phyloP scores from a whole-genome alignment of 2,329 filamentous ascomycete species.

The Pestalotiopsis sp. region DNA sequence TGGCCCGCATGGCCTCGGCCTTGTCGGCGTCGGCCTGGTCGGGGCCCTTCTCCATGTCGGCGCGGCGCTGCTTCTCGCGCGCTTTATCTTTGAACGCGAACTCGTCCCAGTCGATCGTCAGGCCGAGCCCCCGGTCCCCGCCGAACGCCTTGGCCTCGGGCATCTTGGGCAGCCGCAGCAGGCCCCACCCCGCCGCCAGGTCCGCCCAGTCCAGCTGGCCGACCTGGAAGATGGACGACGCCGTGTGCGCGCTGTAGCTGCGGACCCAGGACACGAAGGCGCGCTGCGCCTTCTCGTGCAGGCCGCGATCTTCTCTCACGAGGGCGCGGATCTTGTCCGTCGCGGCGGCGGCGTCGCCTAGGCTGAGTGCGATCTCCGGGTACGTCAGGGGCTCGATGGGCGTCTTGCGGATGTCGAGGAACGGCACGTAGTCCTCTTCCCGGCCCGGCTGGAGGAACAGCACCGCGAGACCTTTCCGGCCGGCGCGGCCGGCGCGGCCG shows the following conservation, averaged over 20 bases:
- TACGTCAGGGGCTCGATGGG: constrained; percentile 69
- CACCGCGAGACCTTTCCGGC: constrained; percentile 81
- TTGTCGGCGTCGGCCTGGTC: constrained; percentile 30
- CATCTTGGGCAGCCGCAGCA: constrained; percentile 90
- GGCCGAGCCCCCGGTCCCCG: constrained; percentile 65
- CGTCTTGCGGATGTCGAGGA: constrained; percentile 85
- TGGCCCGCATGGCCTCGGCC: constrained; percentile 44
- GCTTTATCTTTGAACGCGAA: constrained; percentile 75
- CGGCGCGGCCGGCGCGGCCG: constrained; percentile 87
- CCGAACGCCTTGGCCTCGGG: constrained; percentile 80
- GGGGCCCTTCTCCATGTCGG: constrained; percentile 51
- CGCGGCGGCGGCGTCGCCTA: constrained; percentile 60
- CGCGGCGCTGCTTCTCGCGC: constrained; percentile 67
- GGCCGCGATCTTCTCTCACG: constrained; percentile 52
- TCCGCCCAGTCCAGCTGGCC: constrained; percentile 84
- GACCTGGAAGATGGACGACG: constrained; percentile 86
- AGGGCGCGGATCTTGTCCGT: constrained; percentile 65
- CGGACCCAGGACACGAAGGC: constrained; percentile 94
- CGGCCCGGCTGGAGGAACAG: constrained; percentile 82
- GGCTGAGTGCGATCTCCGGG: constrained; percentile 59
- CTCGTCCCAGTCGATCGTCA: constrained; percentile 67
- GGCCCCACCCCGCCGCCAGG: constrained; percentile 80
- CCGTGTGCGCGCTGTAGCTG: constrained; percentile 88
- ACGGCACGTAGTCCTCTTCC: constrained; percentile 89
- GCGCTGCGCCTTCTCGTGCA: constrained; percentile 87